Evolutionary conservation across 352 stramenopile genomes (phyloP).

Genomic region (Blastocystis sp.): DNA sequence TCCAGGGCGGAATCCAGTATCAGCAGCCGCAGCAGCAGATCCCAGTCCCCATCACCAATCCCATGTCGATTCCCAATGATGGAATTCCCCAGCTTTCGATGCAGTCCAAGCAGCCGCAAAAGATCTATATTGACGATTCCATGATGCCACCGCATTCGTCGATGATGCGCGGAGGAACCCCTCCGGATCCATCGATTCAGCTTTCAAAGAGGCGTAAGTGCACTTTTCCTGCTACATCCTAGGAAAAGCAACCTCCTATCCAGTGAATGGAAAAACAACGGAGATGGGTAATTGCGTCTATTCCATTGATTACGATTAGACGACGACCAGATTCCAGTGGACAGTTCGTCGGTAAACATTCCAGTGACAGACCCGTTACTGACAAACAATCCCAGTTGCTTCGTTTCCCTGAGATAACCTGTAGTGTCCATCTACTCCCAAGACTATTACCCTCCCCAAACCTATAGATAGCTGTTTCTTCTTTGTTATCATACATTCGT

Average conservation of each 20-base stretch:
- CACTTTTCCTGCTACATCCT: neutral
- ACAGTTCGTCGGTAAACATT: neutral
- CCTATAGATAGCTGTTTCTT: neutral
- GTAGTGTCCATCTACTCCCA: conserved; percentile 42
- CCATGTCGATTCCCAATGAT: neutral
- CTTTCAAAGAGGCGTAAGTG: neutral
- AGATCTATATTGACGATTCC: neutral
- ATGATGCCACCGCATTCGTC: neutral
- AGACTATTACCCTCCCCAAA: conserved; percentile 43
- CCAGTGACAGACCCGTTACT: neutral
- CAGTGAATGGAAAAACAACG: neutral
- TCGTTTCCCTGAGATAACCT: neutral
- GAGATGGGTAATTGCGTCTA: neutral
- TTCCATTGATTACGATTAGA: neutral
- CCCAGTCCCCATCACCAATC: neutral
- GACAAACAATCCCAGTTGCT: neutral
- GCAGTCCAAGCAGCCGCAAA: neutral
- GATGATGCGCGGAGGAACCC: neutral
- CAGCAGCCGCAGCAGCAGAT: neutral
- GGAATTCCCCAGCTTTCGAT: neutral
- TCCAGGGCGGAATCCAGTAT: neutral
- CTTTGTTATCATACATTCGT: neutral
- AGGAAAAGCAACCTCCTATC: neutral
- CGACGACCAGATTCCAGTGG: neutral
- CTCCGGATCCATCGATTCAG: neutral